These are phyloP conservation scores for Alternaria rosae DNA, from an alignment of 2,329 filamentous ascomycete genomes.

Conservation along the genomic window DNA sequence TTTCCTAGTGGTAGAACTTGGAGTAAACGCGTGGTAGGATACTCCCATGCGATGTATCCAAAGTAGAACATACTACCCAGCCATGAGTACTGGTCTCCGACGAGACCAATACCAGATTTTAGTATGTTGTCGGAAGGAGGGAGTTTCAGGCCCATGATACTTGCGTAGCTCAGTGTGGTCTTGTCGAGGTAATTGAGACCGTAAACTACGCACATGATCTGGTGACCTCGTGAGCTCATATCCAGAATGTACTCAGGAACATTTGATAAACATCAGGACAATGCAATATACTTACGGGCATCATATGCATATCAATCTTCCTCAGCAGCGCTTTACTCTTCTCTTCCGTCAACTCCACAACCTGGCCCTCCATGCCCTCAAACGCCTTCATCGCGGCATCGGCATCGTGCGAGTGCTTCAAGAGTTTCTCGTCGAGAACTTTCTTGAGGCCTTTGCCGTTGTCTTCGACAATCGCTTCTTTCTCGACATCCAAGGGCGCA, in stretches of 20 bases:
- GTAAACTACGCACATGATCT: conserved; percentile 65
- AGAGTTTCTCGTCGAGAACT: conserved; percentile 32
- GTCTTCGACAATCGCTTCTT: conserved; percentile 20
- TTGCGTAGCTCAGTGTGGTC: conserved; percentile 61
- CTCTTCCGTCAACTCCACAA: conserved; percentile 62
- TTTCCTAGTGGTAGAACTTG: conserved; percentile 71
- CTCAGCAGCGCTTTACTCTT: conserved; percentile 66
- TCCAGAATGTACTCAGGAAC: not conserved
- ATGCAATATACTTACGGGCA: conserved; percentile 53
- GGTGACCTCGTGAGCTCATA: not conserved
- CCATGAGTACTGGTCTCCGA: conserved; percentile 62
- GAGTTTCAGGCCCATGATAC: conserved; percentile 58
- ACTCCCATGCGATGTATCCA: conserved; percentile 67
- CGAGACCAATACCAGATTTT: conserved; percentile 53
- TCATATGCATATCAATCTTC: conserved; percentile 68
- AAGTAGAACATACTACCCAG: conserved; percentile 61
- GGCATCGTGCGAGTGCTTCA: conserved; percentile 63
- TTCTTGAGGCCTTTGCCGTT: conserved; percentile 11
- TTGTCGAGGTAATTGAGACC: conserved; percentile 70
- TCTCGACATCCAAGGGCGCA: conserved; percentile 20
- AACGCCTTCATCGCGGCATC: conserved; percentile 69
- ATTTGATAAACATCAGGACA: not conserved
- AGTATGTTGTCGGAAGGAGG: conserved; percentile 38
- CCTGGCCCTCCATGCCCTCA: conserved; percentile 57
- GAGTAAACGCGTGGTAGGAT: conserved; percentile 70